These are phyloP conservation scores for Magnusiomyces fungicola DNA, from an alignment of 1,139 yeast species.

Conservation along the genomic window DNA sequence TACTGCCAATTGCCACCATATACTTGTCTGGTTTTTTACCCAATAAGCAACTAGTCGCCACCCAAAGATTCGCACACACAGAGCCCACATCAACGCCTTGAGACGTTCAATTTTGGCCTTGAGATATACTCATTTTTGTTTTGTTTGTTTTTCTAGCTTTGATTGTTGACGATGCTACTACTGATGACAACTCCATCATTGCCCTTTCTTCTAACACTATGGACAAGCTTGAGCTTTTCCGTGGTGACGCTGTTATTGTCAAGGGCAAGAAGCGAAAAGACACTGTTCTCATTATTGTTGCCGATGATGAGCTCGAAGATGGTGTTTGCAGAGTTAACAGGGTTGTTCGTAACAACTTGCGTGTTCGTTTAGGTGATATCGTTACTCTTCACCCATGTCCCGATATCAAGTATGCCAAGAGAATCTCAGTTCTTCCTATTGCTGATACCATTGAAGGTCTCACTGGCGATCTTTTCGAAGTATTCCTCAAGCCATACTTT, in stretches of 20 bases:
- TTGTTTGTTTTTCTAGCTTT: slow-evolving; percentile 39
- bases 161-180: slow-evolving; percentile 93
- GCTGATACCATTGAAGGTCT: slow-evolving; percentile 98
- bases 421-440: slow-evolving; percentile 94
- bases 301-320: slow-evolving; percentile 95
- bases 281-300: slow-evolving; percentile 92
- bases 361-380: slow-evolving; percentile 91
- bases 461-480: slow-evolving; percentile 96
- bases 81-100: too few species aligned
- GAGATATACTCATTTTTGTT: not conserved
- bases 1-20: too few species aligned
- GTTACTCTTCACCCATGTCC: slow-evolving; percentile 93
- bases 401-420: slow-evolving; percentile 81
- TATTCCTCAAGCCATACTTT: slow-evolving; percentile 93
- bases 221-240: slow-evolving; percentile 89
- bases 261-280: slow-evolving; percentile 98
- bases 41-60: too few species aligned
- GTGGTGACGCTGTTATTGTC: slow-evolving; percentile 96
- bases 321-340: slow-evolving; percentile 93
- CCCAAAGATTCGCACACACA: too few species aligned
- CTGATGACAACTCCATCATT: slow-evolving; percentile 94
- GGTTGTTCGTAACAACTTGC: slow-evolving; percentile 89
- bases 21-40: too few species aligned
- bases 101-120: too few species aligned
- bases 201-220: slow-evolving; percentile 92